Conservation (phyloP, 2,329 filamentous ascomycete species). For the Aspergillus sp. region DNA sequence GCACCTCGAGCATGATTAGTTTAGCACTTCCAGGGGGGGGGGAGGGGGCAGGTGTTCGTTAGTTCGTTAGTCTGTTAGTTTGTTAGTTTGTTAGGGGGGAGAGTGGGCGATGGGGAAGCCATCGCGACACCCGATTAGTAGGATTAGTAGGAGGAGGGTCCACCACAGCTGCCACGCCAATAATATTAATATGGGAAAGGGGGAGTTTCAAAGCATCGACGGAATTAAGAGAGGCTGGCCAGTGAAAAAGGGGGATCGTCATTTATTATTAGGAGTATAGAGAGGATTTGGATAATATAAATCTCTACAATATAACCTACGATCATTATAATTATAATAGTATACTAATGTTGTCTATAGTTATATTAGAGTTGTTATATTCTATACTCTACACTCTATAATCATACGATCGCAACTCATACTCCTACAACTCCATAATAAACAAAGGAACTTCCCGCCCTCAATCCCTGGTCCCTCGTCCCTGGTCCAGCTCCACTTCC, state of each 20-base stretch:
- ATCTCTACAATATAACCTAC: too few relatives aligned
- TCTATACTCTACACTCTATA: too few relatives aligned
- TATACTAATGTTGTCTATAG: too few relatives aligned
- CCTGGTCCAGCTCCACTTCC: background rate
- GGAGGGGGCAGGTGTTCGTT: conserved; percentile 29
- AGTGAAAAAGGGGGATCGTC: background rate
- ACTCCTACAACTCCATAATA: background rate
- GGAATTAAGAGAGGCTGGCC: too few relatives aligned
- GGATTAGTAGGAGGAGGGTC: conserved; percentile 20
- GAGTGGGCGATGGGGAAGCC: conserved; percentile 23
- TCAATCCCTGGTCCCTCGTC: too few relatives aligned
- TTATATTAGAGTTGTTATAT: too few relatives aligned
- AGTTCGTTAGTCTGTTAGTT: background rate
- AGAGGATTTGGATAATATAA: too few relatives aligned
- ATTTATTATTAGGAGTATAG: too few relatives aligned
- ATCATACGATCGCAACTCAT: too few relatives aligned
- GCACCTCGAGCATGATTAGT: conserved; percentile 7
- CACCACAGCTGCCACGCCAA: conserved; percentile 28
- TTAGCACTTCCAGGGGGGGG: conserved; percentile 24
- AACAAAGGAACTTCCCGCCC: background rate
- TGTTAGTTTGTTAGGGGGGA: conserved; percentile 6
- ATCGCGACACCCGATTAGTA: conserved; percentile 29
- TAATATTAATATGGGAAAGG: too few relatives aligned
- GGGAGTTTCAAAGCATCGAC: too few relatives aligned
- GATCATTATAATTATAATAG: too few relatives aligned